Conservation (phyloP, 208 protist genomes). For the Angomonas desouzai region DNA sequence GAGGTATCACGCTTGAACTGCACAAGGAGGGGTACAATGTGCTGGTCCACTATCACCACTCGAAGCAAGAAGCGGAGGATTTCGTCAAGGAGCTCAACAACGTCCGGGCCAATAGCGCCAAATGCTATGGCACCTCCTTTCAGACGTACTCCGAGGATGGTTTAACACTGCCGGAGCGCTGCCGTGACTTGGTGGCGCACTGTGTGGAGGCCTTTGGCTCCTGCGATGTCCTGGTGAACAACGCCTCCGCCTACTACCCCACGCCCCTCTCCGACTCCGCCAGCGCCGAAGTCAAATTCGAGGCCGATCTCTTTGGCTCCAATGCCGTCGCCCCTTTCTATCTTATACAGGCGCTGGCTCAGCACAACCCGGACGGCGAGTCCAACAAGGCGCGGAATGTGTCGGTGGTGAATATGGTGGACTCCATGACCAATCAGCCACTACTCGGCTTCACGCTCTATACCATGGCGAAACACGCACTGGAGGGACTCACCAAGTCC, state of each 20-base stretch:
- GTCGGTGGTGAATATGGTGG: conserved; percentile 64
- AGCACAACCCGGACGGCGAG: conserved; percentile 15
- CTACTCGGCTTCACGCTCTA: conserved; percentile 58
- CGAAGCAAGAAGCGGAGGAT: conserved; percentile 22
- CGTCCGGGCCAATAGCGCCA: conserved; percentile 33
- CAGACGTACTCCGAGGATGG: conserved; percentile 8
- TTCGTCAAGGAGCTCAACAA: conserved; percentile 52
- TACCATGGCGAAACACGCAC: conserved; percentile 74
- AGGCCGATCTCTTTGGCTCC: conserved; percentile 58
- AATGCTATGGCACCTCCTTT: conserved; percentile 22
- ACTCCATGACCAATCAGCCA: conserved; percentile 63
- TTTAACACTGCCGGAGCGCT: conserved; percentile 25
- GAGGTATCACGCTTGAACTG: conserved; percentile 33
- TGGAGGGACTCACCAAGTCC: conserved; percentile 63
- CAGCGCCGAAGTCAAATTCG: conserved; percentile 9
- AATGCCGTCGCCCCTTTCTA: conserved; percentile 72
- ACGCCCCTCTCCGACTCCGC: conserved; percentile 37
- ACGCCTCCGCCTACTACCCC: conserved; percentile 72
- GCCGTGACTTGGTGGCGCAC: conserved; percentile 29
- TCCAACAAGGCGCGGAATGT: conserved; percentile 18
- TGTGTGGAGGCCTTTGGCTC: conserved; percentile 60
- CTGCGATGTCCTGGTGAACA: conserved; percentile 84
- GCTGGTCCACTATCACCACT: conserved; percentile 55
- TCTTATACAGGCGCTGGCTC: conserved; percentile 51
- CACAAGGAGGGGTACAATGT: conserved; percentile 50